These are phyloP conservation scores for Theobroma grandiflorum DNA, from an alignment of 441 rosid genomes.

Conservation along the genomic window DNA sequence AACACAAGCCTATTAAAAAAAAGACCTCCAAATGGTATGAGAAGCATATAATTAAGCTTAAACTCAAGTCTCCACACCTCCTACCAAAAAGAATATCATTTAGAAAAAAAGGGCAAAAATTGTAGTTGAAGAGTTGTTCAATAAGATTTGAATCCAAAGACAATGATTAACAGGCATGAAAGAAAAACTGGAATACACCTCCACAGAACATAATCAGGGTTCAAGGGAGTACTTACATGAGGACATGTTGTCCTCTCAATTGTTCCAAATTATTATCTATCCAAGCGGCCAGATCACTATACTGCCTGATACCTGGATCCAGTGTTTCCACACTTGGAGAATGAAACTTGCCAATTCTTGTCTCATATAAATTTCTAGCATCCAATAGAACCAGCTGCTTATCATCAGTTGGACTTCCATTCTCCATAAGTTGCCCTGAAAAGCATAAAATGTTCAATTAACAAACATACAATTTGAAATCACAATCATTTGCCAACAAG, in stretches of 20 bases:
- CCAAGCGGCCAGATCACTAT: constrained; percentile 90
- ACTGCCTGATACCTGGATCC: constrained; percentile 89
- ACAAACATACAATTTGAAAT: constrained; percentile 2
- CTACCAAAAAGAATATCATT: background rate
- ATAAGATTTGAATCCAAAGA: background rate
- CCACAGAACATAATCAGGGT: background rate
- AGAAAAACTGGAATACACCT: constrained; percentile 6
- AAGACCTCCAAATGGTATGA: background rate
- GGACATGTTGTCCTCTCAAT: constrained; percentile 72
- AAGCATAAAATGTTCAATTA: constrained; percentile 28
- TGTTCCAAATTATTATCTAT: constrained; percentile 75
- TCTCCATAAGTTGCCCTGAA: constrained; percentile 46
- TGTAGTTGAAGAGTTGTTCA: background rate
- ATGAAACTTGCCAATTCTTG: constrained; percentile 85
- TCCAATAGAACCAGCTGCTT: constrained; percentile 74
- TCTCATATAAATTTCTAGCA: constrained; percentile 92
- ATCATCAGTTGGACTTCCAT: constrained; percentile 38
- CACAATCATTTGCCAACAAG: background rate
- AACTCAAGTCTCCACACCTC: background rate
- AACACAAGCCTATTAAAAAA: background rate
- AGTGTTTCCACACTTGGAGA: constrained; percentile 70
- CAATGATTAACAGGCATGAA: constrained; percentile 3
- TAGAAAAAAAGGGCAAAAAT: background rate
- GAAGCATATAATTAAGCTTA: constrained; percentile 6
- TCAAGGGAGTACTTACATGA: constrained; percentile 60